phyloP scores from a whole-genome alignment of 768 basidiomycete genomes.

The Xerocomellus amylosporus region DNA sequence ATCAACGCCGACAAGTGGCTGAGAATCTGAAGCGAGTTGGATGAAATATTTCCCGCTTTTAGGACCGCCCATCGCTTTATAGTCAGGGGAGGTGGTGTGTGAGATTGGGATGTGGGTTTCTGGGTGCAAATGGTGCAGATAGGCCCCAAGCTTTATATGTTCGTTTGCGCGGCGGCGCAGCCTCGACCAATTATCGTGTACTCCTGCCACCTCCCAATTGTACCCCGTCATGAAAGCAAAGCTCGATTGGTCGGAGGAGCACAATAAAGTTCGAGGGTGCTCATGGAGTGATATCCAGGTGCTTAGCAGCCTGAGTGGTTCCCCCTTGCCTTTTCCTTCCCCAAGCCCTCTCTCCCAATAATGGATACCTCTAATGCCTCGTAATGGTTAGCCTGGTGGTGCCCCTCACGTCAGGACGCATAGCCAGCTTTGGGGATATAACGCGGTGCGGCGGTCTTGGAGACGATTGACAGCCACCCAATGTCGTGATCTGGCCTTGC shows the following conservation, averaged over 20 bases:
- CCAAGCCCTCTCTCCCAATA: not conserved
- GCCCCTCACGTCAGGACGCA: not conserved
- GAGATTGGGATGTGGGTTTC: not conserved
- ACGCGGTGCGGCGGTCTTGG: not conserved
- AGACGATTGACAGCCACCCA: not conserved
- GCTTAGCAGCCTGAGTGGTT: no score
- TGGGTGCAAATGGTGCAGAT: not conserved
- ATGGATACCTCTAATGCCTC: not conserved
- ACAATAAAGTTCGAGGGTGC: no score
- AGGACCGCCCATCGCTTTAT: not conserved
- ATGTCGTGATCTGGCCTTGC: not conserved
- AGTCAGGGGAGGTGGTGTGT: not conserved
- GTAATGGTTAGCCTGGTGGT: not conserved
- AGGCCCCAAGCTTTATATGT: not conserved
- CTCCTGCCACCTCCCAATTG: not conserved
- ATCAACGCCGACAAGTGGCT: not conserved
- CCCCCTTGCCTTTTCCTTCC: no score
- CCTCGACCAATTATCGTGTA: not conserved
- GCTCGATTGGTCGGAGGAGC: no score
- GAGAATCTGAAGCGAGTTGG: no score
- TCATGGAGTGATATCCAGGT: no score
- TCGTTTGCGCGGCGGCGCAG: not conserved
- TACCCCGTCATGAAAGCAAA: not conserved
- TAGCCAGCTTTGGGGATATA: not conserved
- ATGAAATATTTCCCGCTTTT: not conserved